Base-by-base conservation (phyloP, 306 rosid species). In the Gastrolobium villosum region DNA sequence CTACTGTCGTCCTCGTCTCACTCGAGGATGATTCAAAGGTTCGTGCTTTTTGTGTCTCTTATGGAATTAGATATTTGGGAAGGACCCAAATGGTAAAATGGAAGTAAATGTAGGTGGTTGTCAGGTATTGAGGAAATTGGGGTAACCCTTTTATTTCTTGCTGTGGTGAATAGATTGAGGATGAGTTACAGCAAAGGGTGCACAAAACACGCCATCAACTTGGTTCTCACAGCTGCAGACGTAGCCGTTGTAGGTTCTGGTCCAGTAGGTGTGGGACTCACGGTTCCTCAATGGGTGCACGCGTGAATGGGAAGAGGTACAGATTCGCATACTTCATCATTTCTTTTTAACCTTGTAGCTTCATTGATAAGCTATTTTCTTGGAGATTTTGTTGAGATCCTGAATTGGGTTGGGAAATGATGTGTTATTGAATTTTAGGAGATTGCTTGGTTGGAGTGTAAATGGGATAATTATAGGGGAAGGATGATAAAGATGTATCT, bases 1-100 rank as follows among this genome's bases (percentile, higher is more conserved):
- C 85, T 30, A 89, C 88, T 75, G 88, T 91, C 45, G 78, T 90
- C 37, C 96, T 98, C 14, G 93, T 95, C 0, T 84, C 98, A 10
- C 93, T 96, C n/a, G 90, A 86, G 64, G 98, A 89, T 78, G 78
- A 78, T 14, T 76, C 88, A 2, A 87, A 86, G 97, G 99, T 94
- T 76, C 13, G 83, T 79, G 36, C 74, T 5, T 54, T 72, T 54
- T 70, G n/a, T 37, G 10, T 40, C 1, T 41, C 14, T 4, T 60
- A 13, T 66, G 7, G 46, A 37, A 7, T 43, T 78, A 48, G 72
- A n/a, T 26, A 4, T 31, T 62, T 61, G 10, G 65, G 55, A 43
- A 43, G 45, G 74, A 15, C 56, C 74, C 44, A 52, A 5, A 34
- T 6, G 31, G 5, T 28, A 11, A n/a, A n/a, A 40, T 59, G 50